phyloP scores from a whole-genome alignment of 352 stramenopile genomes.

The Pythium aphanidermatum region DNA sequence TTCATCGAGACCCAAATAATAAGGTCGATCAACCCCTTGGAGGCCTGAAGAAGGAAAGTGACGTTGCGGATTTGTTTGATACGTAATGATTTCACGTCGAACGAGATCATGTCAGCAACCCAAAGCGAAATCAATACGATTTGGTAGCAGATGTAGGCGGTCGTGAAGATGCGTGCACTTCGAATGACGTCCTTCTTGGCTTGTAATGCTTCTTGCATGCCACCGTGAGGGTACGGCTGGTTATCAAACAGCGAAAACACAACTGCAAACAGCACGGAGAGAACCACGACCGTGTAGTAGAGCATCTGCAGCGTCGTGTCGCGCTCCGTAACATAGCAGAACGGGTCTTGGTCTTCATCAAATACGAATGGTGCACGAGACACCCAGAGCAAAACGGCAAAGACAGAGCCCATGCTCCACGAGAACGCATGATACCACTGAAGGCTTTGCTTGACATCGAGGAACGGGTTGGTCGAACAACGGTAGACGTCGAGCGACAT shows the following conservation, averaged over 20 bases:
- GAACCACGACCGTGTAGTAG: constrained; percentile 72
- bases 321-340: constrained; percentile 73
- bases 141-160: constrained; percentile 79
- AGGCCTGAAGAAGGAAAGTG: constrained; percentile 62
- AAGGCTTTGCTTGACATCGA: constrained; percentile 69
- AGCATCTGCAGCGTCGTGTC: constrained; percentile 52
- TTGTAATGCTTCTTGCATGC: constrained; percentile 71
- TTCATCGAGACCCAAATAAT: constrained; percentile 85
- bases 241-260: constrained; percentile 64
- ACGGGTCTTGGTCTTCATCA: constrained; percentile 36
- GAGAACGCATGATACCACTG: constrained; percentile 71
- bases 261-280: constrained; percentile 59
- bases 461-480: constrained; percentile 85
- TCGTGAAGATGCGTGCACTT: constrained; percentile 74
- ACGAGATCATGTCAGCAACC: constrained; percentile 50
- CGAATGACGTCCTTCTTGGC: constrained; percentile 80
- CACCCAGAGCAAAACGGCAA: constrained; percentile 48
- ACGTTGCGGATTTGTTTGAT: constrained; percentile 45
- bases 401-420: constrained; percentile 52
- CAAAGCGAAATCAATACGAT: constrained; percentile 79
- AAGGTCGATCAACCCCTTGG: constrained; percentile 77
- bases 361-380: constrained; percentile 34
- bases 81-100: constrained; percentile 21
- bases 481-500: constrained; percentile 85
- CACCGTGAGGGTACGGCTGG: constrained; percentile 58